phyloP scores from a whole-genome alignment of 345 rosid species.

The Hibiscus tridactylites region DNA sequence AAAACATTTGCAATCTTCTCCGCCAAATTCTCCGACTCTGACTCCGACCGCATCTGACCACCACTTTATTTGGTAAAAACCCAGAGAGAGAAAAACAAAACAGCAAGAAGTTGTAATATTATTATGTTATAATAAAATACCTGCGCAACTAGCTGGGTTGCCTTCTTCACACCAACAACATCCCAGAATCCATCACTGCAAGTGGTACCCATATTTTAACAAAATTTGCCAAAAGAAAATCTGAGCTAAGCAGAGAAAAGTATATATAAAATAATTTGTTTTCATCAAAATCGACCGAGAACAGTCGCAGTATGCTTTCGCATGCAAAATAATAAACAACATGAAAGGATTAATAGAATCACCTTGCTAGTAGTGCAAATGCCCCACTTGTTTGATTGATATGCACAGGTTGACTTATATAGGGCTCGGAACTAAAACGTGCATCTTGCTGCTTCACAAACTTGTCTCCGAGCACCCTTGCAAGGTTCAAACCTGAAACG shows the following conservation, averaged over 20 bases:
- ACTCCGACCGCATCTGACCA: conserved; percentile 45
- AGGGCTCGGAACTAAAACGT: conserved; percentile 82
- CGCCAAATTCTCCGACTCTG: conserved; percentile 23
- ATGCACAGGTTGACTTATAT: conserved; percentile 60
- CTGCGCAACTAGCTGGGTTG: conserved; percentile 63
- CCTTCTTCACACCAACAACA: conserved; percentile 63
- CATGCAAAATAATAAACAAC: neutral
- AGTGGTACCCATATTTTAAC: neutral
- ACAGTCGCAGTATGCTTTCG: neutral
- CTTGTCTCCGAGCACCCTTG: conserved; percentile 96
- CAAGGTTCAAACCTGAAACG: conserved; percentile 73
- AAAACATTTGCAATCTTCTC: conserved; percentile 70
- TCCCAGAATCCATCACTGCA: conserved; percentile 97
- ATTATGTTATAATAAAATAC: conserved; percentile 22
- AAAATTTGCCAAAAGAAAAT: neutral
- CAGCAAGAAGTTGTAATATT: neutral
- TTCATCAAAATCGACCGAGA: neutral
- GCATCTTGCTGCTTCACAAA: conserved; percentile 82
- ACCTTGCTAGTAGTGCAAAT: conserved; percentile 88
- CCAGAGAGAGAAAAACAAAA: neutral
- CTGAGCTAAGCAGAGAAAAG: neutral
- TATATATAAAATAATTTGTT: neutral
- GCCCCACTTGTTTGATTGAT: conserved; percentile 44
- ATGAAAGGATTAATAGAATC: conserved; percentile 5
- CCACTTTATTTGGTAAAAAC: neutral